A percentile compares a stretch with the other conserved stretches of the same genome.
Evolutionary conservation across 768 basidiomycete species (phyloP).

Genomic region (Tubosaeta sp.): DNA sequence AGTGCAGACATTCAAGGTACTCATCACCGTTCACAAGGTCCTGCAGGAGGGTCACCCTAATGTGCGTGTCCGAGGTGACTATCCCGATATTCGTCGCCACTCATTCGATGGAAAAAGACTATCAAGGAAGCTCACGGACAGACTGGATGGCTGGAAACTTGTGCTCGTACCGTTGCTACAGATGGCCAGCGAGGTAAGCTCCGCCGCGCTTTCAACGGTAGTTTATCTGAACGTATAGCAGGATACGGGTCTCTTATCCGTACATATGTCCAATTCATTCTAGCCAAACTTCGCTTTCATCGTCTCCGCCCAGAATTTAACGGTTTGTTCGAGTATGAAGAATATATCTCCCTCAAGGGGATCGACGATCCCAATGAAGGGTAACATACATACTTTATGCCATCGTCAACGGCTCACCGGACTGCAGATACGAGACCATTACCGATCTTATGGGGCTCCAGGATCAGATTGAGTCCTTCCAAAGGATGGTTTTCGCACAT

Average conservation of each 20-base stretch:
- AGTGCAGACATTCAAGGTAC: constrained; percentile 96
- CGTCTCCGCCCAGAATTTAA: constrained; percentile 96
- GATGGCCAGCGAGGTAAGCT: constrained; percentile 71
- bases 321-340: constrained; percentile 98
- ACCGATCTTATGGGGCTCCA: constrained; percentile 96
- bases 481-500: constrained; percentile 94
- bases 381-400: constrained; percentile 47
- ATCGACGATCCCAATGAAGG: constrained; percentile 99
- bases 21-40: constrained; percentile 97
- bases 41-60: constrained; percentile 96
- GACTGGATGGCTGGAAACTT: constrained; percentile 97
- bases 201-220: background rate
- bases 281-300: constrained; percentile 95
- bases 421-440: constrained; percentile 89
- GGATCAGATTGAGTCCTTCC: constrained; percentile 98
- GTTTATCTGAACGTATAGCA: constrained; percentile 29
- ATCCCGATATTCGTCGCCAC: constrained; percentile 2
- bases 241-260: constrained; percentile 92
- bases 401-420: constrained; percentile 10
- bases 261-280: constrained; percentile 93
- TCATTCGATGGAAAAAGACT: constrained; percentile 42
- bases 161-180: constrained; percentile 78
- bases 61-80: constrained; percentile 40
- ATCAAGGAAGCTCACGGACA: constrained; percentile 97
- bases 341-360: constrained; percentile 94